A percentile compares a stretch with the other conserved stretches of the same genome.
Conservation (phyloP, 148 eudicot genomes). For the Dysphania ambrosioides region DNA sequence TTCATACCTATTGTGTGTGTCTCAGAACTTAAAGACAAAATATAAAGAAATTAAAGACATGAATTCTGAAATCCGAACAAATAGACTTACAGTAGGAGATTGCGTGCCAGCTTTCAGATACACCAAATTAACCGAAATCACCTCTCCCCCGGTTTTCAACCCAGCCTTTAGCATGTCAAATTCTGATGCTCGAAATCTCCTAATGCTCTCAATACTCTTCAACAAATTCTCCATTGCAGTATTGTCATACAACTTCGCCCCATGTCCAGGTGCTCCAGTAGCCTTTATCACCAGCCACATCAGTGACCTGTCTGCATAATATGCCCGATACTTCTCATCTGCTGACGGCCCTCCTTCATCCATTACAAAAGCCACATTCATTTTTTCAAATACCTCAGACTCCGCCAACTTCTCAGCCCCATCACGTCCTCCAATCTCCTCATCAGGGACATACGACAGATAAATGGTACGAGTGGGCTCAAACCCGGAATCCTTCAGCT, state of each 20-base stretch:
- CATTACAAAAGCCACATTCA: constrained; percentile 79
- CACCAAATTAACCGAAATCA: constrained; percentile 77
- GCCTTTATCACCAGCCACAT: constrained; percentile 94
- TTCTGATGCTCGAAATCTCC: constrained; percentile 74
- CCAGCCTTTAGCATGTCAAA: constrained; percentile 88
- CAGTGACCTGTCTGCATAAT: constrained; percentile 72
- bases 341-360: constrained; percentile 86
- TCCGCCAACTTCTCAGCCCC: constrained; percentile 65
- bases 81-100: constrained; percentile 60
- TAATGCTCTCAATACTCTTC: constrained; percentile 70
- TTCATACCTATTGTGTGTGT: no score
- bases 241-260: constrained; percentile 81
- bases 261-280: constrained; percentile 82
- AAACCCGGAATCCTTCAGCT: constrained; percentile 55
- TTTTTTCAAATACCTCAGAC: constrained; percentile 50
- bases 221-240: constrained; percentile 79
- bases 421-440: constrained; percentile 88
- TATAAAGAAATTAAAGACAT: not conserved
- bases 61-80: constrained; percentile 2
- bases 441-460: constrained; percentile 82
- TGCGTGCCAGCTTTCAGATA: constrained; percentile 83
- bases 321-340: constrained; percentile 47
- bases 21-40: no score
- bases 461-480: constrained; percentile 67
- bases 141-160: constrained; percentile 68